Percentiles rank a stretch among this genome's conserved stretches.
Evolutionary conservation across 352 stramenopile species (phyloP).

Genomic region (Phytophthora quininea): DNA sequence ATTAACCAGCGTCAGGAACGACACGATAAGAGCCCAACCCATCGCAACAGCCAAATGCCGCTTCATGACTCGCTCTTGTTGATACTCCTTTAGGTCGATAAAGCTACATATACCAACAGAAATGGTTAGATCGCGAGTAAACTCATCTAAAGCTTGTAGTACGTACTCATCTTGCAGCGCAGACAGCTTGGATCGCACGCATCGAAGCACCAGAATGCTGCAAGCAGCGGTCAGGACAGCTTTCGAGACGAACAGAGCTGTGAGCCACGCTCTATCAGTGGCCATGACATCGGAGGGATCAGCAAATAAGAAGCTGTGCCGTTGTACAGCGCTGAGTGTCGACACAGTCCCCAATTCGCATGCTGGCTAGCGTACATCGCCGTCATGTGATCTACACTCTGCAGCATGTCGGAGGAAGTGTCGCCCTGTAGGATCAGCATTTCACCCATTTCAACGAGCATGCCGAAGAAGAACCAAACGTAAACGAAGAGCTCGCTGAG

Average conservation of each 20-base stretch:
- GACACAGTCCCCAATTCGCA: slow-evolving; percentile 35
- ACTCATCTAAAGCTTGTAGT: neutral
- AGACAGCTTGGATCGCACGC: slow-evolving; percentile 61
- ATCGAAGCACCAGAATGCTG: slow-evolving; percentile 37
- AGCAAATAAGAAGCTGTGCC: slow-evolving; percentile 33
- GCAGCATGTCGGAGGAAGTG: slow-evolving; percentile 35
- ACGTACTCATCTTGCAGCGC: slow-evolving; percentile 76
- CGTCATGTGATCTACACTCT: slow-evolving; percentile 37
- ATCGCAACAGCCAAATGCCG: slow-evolving; percentile 45
- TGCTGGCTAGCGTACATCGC: slow-evolving; percentile 38
- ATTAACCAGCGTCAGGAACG: slow-evolving; percentile 54
- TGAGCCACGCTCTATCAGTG: slow-evolving; percentile 58
- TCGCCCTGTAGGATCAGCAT: slow-evolving; percentile 46
- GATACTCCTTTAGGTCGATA: slow-evolving; percentile 72
- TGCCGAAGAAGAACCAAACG: slow-evolving; percentile 62
- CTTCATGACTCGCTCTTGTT: slow-evolving; percentile 55
- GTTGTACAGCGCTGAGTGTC: slow-evolving; percentile 7
- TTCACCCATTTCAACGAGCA: slow-evolving; percentile 63
- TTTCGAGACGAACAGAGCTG: slow-evolving; percentile 46
- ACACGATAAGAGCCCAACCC: slow-evolving; percentile 46
- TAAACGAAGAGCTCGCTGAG: slow-evolving; percentile 52
- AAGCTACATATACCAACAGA: slow-evolving; percentile 40
- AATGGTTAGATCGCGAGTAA: neutral
- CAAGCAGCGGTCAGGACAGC: slow-evolving; percentile 38
- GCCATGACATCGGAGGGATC: slow-evolving; percentile 41